Conservation (phyloP, 352 stramenopile species). For the Phytophthora sojae region DNA sequence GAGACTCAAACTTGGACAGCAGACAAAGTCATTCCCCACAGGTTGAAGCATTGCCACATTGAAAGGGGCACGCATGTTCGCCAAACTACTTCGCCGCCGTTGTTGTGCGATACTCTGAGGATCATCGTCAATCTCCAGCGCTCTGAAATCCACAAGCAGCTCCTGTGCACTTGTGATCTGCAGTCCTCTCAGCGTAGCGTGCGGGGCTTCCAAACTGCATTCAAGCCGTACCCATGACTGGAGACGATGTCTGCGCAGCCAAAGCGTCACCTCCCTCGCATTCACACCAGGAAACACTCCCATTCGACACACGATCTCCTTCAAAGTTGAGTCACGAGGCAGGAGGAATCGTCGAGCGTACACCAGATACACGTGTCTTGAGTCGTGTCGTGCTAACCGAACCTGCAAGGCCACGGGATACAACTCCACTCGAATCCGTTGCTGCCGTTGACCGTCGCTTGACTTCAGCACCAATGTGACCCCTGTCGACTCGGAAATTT, state of each 20-base stretch:
- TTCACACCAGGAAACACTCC: slow-evolving; percentile 65
- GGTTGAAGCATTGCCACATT: slow-evolving; percentile 58
- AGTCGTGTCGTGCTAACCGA: slow-evolving; percentile 64
- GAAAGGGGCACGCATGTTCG: slow-evolving; percentile 37
- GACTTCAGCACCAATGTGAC: slow-evolving; percentile 3
- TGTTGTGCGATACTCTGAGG: slow-evolving; percentile 34
- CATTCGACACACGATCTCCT: slow-evolving; percentile 64
- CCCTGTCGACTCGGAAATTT: neutral
- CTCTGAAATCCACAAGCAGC: slow-evolving; percentile 75
- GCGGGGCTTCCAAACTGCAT: slow-evolving; percentile 52
- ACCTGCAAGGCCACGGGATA: slow-evolving; percentile 67
- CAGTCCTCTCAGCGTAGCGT: slow-evolving; percentile 49
- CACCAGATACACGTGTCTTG: slow-evolving; percentile 62
- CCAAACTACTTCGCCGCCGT: slow-evolving; percentile 28
- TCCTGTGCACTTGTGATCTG: slow-evolving; percentile 61
- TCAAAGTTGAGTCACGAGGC: slow-evolving; percentile 46
- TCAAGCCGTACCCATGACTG: slow-evolving; percentile 71
- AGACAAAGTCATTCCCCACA: slow-evolving; percentile 72
- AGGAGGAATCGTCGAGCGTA: slow-evolving; percentile 64
- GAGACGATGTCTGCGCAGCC: slow-evolving; percentile 62
- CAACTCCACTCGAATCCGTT: slow-evolving; percentile 48
- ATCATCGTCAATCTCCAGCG: slow-evolving; percentile 43
- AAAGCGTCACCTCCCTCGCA: slow-evolving; percentile 63
- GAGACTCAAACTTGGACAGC: slow-evolving; percentile 37
- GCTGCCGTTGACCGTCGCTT: slow-evolving; percentile 14